phyloP scores from a whole-genome alignment of 352 stramenopile genomes.

The Globisporangium sylvaticum region DNA sequence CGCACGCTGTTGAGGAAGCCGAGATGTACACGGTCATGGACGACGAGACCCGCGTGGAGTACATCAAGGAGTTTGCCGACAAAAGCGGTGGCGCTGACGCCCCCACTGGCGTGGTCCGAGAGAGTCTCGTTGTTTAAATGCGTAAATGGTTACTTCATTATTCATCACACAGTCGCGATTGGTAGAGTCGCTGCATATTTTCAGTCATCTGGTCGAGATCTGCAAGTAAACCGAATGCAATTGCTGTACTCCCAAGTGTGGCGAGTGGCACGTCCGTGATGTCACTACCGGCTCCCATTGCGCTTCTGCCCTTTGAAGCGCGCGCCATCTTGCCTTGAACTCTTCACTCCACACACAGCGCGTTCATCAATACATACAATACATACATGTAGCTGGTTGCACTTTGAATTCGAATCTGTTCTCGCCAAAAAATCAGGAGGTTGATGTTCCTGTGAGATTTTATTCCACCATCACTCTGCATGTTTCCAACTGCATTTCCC shows the following conservation, averaged over 20 bases:
- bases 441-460: not conserved
- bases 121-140: conserved; percentile 6
- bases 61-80: conserved; percentile 38
- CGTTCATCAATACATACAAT: too few relatives aligned
- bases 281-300: not conserved
- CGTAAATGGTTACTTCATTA: not conserved
- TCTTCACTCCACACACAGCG: too few relatives aligned
- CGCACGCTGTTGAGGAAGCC: conserved; percentile 26
- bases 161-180: not conserved
- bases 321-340: not conserved
- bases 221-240: not conserved
- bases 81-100: not conserved
- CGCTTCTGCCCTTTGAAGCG: not conserved
- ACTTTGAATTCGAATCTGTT: too few relatives aligned
- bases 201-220: not conserved
- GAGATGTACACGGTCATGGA: conserved; percentile 53
- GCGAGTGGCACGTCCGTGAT: not conserved
- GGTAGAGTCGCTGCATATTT: not conserved
- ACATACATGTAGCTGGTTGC: too few relatives aligned
- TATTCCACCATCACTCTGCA: not conserved
- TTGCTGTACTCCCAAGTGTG: not conserved
- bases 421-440: conserved; percentile 4
- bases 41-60: conserved; percentile 38
- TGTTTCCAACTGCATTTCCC: not conserved
- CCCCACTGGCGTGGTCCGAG: not conserved